Base-by-base conservation (phyloP, 345 rosid genomes). In the Aquilaria malaccensis region DNA sequence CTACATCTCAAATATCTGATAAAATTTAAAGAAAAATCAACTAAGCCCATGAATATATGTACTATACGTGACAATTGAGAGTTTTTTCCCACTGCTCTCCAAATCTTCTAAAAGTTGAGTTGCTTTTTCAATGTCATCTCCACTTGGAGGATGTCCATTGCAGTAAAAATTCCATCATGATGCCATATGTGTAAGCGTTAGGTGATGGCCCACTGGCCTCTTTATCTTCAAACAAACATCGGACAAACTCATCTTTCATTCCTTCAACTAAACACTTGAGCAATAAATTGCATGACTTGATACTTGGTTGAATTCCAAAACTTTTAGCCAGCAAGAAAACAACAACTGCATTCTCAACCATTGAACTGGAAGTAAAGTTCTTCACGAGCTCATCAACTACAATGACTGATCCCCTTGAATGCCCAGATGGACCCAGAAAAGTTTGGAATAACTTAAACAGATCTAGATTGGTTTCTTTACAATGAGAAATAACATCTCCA, bases 231-330 rank as follows among this genome's bases (percentile, higher is more conserved):
- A 74, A 78, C 62, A 80, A 59, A 45, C 58, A 61, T 58, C 37
- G 61, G 15, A 70, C 69, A 45, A 47, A 13, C 45, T 66, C 76
- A 54, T 32, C 67, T 29, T 69, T 55, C 56, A 65, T 68, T 14
- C 68, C 78, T 70, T 85, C 79, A 33, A 68, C 59, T 50, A 65
- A 70, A 66, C 81, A 76, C 64, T 85, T 85, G 56, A 85, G 85
- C 71, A 82, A 69, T 75, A 80, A 85, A 74, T 85, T 85, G 70
- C 83, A 80, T 2, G 85, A 70, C 30, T 2, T 53, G 30, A 80
- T 69, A 70, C 60, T 63, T 11, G 68, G 74, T 68, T 55, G 6
- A 3, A 82, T 50, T 33, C 80, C 81, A 46, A 69, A 64, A 52
- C 65, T 52, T 56, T 68, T 74, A 30, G 70, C 63, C 69, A 58